Percentiles rank a stretch among this genome's conserved stretches.
phyloP scores from a whole-genome alignment of 306 rosid genomes.

The Lagenaria siceraria region DNA sequence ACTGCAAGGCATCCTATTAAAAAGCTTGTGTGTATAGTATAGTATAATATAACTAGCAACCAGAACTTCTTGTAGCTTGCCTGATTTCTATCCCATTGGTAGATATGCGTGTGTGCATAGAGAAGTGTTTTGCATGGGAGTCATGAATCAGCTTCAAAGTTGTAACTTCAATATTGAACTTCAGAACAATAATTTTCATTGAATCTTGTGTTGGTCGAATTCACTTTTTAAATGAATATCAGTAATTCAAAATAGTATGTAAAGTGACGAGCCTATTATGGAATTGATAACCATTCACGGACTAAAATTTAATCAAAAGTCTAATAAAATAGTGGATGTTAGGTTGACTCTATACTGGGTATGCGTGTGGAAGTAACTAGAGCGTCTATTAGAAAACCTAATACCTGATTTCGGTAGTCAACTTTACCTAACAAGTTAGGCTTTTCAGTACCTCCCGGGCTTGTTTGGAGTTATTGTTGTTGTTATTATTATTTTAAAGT shows the following conservation, averaged over 20 bases:
- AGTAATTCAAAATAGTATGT: background rate
- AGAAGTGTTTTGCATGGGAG: background rate
- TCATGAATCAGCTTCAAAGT: background rate
- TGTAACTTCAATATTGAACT: background rate
- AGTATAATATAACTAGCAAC: background rate
- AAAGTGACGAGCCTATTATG: background rate
- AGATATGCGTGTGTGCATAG: background rate
- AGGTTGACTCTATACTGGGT: background rate
- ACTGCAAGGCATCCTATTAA: background rate
- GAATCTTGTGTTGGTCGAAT: background rate
- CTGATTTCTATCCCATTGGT: background rate
- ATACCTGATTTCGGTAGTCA: background rate
- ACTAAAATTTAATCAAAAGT: background rate
- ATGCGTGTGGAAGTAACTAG: background rate
- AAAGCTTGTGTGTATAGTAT: background rate
- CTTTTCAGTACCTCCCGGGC: no score
- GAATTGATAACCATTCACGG: background rate
- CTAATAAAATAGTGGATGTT: background rate
- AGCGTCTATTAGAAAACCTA: background rate
- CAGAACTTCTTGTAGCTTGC: background rate
- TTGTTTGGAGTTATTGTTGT: no score
- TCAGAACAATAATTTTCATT: background rate
- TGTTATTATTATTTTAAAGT: no score
- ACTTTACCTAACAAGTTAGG: background rate
- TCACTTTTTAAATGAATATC: background rate